Evolutionary conservation across 805 yeast species (phyloP), one percentile per base, ranked within the genome.

Genomic region (Nematodospora valgi): DNA sequence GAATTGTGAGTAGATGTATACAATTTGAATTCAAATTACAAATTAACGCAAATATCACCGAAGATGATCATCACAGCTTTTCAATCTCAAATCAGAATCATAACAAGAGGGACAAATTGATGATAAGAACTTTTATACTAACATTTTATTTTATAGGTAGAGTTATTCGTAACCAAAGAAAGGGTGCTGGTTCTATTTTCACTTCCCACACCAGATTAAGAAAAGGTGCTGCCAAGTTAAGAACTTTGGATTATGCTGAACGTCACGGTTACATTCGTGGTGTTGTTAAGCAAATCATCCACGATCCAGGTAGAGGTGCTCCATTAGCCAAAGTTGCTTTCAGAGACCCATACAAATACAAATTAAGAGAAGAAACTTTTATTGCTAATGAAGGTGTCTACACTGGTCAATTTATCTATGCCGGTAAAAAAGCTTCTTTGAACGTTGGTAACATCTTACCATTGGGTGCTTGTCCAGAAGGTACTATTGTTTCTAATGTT

Each of bases 161-260:
- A 84, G 99, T 93, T 78, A 93, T 93, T 81, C 95, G 98, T 80
- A 93, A 93, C 84, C 99, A 93, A 84, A 89, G 99, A 88, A 93
- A 93, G 81, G 98, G 98, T 85, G 96, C 96, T 75, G 98, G 98
- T 71, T 91, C 98, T 66, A 88, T 93, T 82, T 93, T 93, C 88
- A 84, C 95, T 71, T 82, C 98, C 66, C 95, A 91, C 93, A 91
- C 98, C 82, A 91, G 98, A 78, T 86, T 93, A 75, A 88, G 98
- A 86, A 86, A 93, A 79, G 98, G 98, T 74, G 98, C 98, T 71
- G 98, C 98, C 70, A 91, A 91, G 86, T 83, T 91, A 73, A 87
- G 98, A 84, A 85, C 96, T 70, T 83, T 91, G 72, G 98, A 93
- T 76, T 91, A 80, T 65, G 95, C 98, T 73, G 98, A 93, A 80